phyloP scores from a whole-genome alignment of 345 rosid genomes.

The Populus pruinosa region DNA sequence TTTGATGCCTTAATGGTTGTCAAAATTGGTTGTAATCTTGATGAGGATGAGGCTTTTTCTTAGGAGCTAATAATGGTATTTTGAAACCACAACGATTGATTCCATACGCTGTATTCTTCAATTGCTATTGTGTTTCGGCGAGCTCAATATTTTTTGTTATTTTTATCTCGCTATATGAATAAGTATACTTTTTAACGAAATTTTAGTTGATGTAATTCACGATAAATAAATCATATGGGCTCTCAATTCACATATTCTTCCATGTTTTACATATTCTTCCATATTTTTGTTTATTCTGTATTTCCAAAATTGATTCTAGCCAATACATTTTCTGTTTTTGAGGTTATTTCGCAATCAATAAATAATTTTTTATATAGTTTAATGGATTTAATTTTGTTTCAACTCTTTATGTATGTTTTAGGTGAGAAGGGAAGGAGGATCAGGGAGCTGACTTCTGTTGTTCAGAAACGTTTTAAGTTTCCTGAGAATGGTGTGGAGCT shows the following conservation, averaged over 20 bases:
- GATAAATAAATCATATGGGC: background rate
- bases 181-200: background rate
- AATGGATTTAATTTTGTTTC: background rate
- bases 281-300: too few relatives aligned
- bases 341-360: background rate
- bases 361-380: background rate
- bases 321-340: too few relatives aligned
- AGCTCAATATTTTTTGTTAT: too few relatives aligned
- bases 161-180: background rate
- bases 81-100: too few relatives aligned
- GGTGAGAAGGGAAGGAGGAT: constrained; percentile 34
- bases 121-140: too few relatives aligned
- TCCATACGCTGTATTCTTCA: too few relatives aligned
- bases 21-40: too few relatives aligned
- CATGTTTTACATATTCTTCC: background rate
- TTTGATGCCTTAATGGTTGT: background rate
- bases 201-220: background rate
- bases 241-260: background rate
- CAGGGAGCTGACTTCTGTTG: constrained; percentile 28
- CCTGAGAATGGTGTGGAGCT: constrained; percentile 35
- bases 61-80: too few relatives aligned
- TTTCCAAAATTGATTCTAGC: too few relatives aligned
- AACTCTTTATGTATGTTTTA: background rate
- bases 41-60: too few relatives aligned
- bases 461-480: constrained; percentile 35